A percentile compares a stretch with the other conserved stretches of the same genome.
Conservation (phyloP, 2,329 filamentous ascomycete genomes). For the Nemania bipapillata region DNA sequence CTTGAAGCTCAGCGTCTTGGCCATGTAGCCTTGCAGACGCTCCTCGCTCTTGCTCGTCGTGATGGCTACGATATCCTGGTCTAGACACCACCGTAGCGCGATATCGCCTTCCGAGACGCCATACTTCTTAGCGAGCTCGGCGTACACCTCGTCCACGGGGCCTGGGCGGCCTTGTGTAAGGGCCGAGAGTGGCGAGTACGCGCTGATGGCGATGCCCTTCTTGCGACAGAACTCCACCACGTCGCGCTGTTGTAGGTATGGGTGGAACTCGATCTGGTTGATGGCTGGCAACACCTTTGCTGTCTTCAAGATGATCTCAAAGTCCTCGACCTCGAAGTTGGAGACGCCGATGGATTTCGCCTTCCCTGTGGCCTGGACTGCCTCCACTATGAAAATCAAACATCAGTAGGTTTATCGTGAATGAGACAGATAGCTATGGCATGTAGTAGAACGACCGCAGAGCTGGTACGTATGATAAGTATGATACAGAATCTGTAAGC, state of each 20-base stretch:
- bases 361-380: conserved; percentile 73
- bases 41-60: conserved; percentile 70
- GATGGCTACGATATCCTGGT: conserved; percentile 67
- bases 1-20: conserved; percentile 62
- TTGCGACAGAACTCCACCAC: conserved; percentile 67
- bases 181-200: conserved; percentile 66
- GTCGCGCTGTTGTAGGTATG: conserved; percentile 73
- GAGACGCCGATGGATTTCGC: conserved; percentile 79
- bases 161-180: conserved; percentile 60
- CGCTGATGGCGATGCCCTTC: conserved; percentile 66
- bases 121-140: conserved; percentile 66
- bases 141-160: conserved; percentile 64
- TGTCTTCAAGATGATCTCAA: conserved; percentile 67
- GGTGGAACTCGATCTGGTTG: conserved; percentile 86
- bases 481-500: no score
- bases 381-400: conserved; percentile 58
- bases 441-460: neutral
- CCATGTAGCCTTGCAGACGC: conserved; percentile 65
- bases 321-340: conserved; percentile 72
- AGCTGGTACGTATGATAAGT: neutral
- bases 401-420: neutral
- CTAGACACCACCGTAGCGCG: conserved; percentile 68
- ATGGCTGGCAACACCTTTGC: conserved; percentile 72
- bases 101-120: conserved; percentile 66
- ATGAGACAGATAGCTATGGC: neutral